Conservation (phyloP, 2,329 filamentous ascomycete genomes). For the Mollisiaceae sp. region DNA sequence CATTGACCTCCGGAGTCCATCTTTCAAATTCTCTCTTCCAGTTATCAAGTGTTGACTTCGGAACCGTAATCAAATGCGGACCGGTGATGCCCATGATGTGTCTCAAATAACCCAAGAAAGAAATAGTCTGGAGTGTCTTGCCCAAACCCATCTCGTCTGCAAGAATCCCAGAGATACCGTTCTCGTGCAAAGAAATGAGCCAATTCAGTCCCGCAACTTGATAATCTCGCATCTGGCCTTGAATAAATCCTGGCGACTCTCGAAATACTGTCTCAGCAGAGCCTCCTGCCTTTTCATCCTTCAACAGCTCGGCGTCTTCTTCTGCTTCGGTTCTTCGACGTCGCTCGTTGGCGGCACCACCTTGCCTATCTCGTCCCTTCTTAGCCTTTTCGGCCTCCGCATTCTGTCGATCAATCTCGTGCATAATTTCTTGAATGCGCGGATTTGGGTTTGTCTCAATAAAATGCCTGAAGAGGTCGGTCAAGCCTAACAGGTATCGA, state of each 20-base stretch:
- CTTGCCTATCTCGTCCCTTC: constrained; percentile 78
- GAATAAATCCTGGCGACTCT: constrained; percentile 88
- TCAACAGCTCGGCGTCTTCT: constrained; percentile 87
- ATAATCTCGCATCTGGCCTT: constrained; percentile 93
- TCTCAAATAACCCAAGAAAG: constrained; percentile 92
- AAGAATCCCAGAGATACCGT: constrained; percentile 96
- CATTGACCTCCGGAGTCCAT: constrained; percentile 96
- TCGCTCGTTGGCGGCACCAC: constrained; percentile 79
- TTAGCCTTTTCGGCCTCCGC: constrained; percentile 71
- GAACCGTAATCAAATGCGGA: constrained; percentile 89
- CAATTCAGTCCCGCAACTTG: constrained; percentile 95
- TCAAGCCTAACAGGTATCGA: constrained; percentile 90
- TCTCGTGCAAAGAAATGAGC: constrained; percentile 97
- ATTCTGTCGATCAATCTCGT: constrained; percentile 93
- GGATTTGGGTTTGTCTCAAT: constrained; percentile 98
- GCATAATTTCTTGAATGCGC: constrained; percentile 90
- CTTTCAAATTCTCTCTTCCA: constrained; percentile 94
- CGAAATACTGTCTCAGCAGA: constrained; percentile 89
- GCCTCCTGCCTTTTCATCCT: constrained; percentile 88
- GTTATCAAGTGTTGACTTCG: constrained; percentile 97
- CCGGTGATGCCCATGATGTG: constrained; percentile 89
- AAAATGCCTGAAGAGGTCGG: constrained; percentile 97
- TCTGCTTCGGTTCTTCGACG: constrained; percentile 93
- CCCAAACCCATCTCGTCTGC: constrained; percentile 99
- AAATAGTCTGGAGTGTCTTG: constrained; percentile 96